Evolutionary conservation across 2,329 filamentous ascomycete species (phyloP), one percentile per base, ranked within the genome.

Genomic region (Scytalidium lignicola): DNA sequence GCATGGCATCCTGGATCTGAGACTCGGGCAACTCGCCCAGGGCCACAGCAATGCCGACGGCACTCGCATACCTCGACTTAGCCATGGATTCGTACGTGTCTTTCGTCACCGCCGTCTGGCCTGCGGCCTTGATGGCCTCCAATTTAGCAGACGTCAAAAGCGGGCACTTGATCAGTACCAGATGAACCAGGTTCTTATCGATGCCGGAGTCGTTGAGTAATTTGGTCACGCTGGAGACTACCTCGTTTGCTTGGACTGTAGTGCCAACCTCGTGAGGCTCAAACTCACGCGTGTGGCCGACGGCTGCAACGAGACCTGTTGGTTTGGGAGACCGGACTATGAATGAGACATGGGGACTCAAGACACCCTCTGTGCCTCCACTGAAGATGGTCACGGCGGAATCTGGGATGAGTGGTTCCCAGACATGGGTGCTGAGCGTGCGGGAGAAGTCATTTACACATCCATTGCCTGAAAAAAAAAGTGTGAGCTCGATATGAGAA

Each of bases 381-480:
- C 60, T 64, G 51, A 66, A 66, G 40, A 66, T 59, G 2, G 62
- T 63, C 37, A 66, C 56, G 42, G 62, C 58, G 32, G 56, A 56
- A 10, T 55, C 19, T 2, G 64, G 59, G 5, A 66, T 61, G 1
- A 56, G 55, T 8, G 59, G 59, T 39, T 65, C 62, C 63, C 62
- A 65, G 10, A 65, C 62, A 18, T 57, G 50, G 2, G 62, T 55
- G 41, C 59, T 60, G 8, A 66, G 56, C 6, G 62, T 65, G 2
- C 62, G 58, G 9, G 61, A 65, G 52, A 66, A 65, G 50, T 66
- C 65, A 50, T 67, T 65, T 15, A 65, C 61, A 50, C 64, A 67
- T 41, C 63, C 62, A 50, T 67, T 65, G n/a, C 63, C 62, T 64
- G 20, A 2, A 32, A 37, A n/a, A 37, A 13, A 8, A 8, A 4